Evolutionary conservation across 768 basidiomycete genomes (phyloP).

Genomic region (Mycena latifolia): DNA sequence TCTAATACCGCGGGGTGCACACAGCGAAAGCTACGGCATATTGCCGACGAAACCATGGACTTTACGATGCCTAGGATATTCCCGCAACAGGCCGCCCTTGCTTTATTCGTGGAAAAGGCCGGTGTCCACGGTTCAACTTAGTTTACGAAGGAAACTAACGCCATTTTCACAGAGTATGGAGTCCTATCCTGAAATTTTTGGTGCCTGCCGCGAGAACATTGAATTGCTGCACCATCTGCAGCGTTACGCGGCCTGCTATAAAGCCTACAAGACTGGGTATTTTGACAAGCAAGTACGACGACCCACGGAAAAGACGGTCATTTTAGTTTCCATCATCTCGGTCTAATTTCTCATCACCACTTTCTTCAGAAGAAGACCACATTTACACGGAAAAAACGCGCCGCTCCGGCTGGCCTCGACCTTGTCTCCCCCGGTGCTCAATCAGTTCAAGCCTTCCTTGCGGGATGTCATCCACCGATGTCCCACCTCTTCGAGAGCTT

Average conservation of each 20-base stretch:
- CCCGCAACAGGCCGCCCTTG: constrained; percentile 19
- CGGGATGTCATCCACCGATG: constrained; percentile 31
- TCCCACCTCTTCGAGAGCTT: constrained; percentile 24
- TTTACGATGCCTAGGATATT: constrained; percentile 21
- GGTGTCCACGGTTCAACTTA: not conserved
- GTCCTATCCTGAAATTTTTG: constrained; percentile 7
- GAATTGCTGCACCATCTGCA: constrained; percentile 26
- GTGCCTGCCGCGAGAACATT: constrained; percentile 6
- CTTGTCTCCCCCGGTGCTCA: not conserved
- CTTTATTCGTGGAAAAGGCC: constrained; percentile 27
- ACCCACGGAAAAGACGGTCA: not conserved
- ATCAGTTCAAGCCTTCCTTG: constrained; percentile 13
- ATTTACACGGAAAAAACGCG: not conserved
- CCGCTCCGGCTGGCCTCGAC: not conserved
- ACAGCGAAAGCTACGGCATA: constrained; percentile 1
- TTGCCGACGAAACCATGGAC: constrained; percentile 19
- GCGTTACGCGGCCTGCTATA: constrained; percentile 31
- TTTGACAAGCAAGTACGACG: not conserved
- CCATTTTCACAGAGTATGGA: constrained; percentile 12
- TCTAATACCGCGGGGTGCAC: not conserved
- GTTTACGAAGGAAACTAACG: not conserved
- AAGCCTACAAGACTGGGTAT: constrained; percentile 27
- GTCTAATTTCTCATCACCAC: not conserved
- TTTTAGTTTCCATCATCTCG: too few relatives aligned
- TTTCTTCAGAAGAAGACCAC: not conserved